A percentile compares a stretch with the other conserved stretches of the same genome.
phyloP scores from a whole-genome alignment of 2,329 filamentous ascomycete species.

The Phaeomoniella chlamydospora region DNA sequence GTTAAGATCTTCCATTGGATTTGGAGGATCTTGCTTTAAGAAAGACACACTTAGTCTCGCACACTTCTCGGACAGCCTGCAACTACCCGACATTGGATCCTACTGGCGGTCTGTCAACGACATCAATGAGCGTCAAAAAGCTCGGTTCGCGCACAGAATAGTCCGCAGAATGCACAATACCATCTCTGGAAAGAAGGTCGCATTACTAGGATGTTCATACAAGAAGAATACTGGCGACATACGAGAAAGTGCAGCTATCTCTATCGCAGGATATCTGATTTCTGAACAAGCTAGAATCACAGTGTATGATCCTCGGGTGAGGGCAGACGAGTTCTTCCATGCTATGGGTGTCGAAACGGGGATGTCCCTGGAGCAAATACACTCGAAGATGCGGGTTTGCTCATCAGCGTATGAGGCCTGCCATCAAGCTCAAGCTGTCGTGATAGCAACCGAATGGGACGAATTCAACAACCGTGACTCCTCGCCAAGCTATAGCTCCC shows the following conservation, averaged over 20 bases:
- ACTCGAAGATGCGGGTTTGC: slow-evolving; percentile 17
- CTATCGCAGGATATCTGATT: background rate
- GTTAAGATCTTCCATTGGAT: background rate
- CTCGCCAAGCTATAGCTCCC: slow-evolving; percentile 2
- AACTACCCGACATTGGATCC: background rate
- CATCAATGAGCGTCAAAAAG: background rate
- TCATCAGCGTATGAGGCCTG: slow-evolving; percentile 31
- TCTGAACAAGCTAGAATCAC: background rate
- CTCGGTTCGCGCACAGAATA: background rate
- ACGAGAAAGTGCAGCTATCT: background rate
- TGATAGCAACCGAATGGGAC: slow-evolving; percentile 39
- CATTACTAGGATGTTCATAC: background rate
- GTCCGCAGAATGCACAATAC: background rate
- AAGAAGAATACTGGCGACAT: background rate
- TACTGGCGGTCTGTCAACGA: background rate
- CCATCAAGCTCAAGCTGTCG: slow-evolving; percentile 28
- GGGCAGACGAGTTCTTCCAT: slow-evolving; percentile 23
- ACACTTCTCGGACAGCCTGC: background rate
- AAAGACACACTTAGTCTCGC: background rate
- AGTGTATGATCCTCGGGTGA: slow-evolving; percentile 2
- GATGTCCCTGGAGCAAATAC: slow-evolving; percentile 13
- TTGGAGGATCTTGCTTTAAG: background rate
- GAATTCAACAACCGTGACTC: slow-evolving; percentile 35
- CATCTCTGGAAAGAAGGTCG: background rate
- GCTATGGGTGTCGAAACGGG: slow-evolving; percentile 16